Percentiles rank a stretch among this genome's conserved stretches.
phyloP scores from a whole-genome alignment of 2,329 filamentous ascomycete species.

The Cladophialophora yegresii region DNA sequence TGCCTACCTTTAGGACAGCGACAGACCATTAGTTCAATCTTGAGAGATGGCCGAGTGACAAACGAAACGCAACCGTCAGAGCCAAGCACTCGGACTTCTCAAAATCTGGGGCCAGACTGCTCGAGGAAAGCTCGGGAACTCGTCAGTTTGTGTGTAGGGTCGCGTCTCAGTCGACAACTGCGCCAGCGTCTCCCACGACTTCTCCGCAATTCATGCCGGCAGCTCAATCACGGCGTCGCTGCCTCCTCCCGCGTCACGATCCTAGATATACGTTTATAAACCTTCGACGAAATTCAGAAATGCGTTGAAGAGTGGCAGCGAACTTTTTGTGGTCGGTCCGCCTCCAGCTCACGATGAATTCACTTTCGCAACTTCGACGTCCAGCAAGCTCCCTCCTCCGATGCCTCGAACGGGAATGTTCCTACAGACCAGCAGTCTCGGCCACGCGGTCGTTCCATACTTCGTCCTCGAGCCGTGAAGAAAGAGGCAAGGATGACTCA shows the following conservation, averaged over 20 bases:
- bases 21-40: neutral
- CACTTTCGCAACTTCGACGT: slow-evolving; percentile 17
- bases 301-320: neutral
- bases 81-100: slow-evolving; percentile 11
- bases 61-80: neutral
- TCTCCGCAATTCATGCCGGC: slow-evolving; percentile 25
- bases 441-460: slow-evolving; percentile 22
- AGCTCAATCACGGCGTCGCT: neutral
- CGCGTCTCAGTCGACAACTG: neutral
- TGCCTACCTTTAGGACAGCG: neutral
- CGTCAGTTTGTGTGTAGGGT: neutral
- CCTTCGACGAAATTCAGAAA: neutral
- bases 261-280: slow-evolving; percentile 3
- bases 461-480: slow-evolving; percentile 14
- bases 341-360: slow-evolving; percentile 17
- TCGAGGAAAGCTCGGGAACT: slow-evolving; percentile 10
- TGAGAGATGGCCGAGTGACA: neutral
- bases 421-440: slow-evolving; percentile 1
- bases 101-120: neutral
- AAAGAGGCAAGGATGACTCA: slow-evolving; percentile 15
- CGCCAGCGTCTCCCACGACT: slow-evolving; percentile 7
- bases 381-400: slow-evolving; percentile 20
- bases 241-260: neutral
- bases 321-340: neutral
- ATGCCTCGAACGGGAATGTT: slow-evolving; percentile 14